Evolutionary conservation across 2,329 filamentous ascomycete species (phyloP).

Genomic region (Lasiodiplodia theobromae): DNA sequence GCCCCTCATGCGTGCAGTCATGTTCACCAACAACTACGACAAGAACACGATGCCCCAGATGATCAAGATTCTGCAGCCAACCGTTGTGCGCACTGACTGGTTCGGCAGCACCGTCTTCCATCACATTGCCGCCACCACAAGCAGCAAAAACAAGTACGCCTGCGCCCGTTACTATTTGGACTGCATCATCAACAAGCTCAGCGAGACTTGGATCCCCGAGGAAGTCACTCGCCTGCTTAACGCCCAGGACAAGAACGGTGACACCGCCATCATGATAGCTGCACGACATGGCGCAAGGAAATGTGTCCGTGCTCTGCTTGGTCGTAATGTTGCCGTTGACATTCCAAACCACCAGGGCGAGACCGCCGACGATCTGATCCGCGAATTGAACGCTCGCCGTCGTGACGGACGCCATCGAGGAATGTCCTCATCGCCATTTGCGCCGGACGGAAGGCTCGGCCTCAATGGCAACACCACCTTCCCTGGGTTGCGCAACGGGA

Average conservation of each 20-base stretch:
- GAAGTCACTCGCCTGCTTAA: conserved; percentile 82
- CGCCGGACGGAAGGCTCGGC: conserved; percentile 37
- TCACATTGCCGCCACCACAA: conserved; percentile 88
- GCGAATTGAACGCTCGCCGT: conserved; percentile 71
- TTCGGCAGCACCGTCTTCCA: conserved; percentile 90
- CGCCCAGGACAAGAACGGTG: conserved; percentile 82
- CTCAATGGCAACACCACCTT: conserved; percentile 40
- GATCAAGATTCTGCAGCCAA: conserved; percentile 82
- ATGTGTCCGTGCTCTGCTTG: conserved; percentile 70
- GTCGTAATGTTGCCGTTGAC: conserved; percentile 80
- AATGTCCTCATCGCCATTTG: conserved; percentile 74
- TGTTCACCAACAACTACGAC: conserved; percentile 97
- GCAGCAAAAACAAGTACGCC: conserved; percentile 83
- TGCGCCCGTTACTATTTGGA: conserved; percentile 95
- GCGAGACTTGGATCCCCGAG: conserved; percentile 76
- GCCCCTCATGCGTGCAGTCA: conserved; percentile 89
- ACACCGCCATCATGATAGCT: conserved; percentile 88
- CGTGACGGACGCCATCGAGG: conserved; percentile 67
- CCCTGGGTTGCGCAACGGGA: conserved; percentile 17
- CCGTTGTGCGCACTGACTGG: conserved; percentile 79
- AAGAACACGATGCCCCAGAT: conserved; percentile 88
- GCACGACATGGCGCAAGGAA: conserved; percentile 88
- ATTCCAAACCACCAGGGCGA: conserved; percentile 83
- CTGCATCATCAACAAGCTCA: conserved; percentile 84
- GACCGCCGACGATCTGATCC: conserved; percentile 84